A percentile compares a stretch with the other conserved stretches of the same genome.
Conservation (phyloP, 2,329 filamentous ascomycete species). For the Cercospora beticola region DNA sequence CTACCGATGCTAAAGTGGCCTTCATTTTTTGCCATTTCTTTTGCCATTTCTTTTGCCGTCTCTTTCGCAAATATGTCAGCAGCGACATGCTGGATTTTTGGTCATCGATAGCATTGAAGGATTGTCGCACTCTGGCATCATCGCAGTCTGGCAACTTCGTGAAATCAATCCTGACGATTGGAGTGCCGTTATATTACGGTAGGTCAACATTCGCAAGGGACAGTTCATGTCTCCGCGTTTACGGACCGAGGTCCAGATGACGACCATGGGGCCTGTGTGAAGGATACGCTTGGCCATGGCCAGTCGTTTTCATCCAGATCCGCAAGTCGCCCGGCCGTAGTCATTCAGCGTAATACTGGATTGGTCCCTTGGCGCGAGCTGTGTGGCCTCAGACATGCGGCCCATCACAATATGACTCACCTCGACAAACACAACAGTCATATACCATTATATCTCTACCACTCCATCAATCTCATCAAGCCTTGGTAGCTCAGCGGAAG, state of each 20-base stretch:
- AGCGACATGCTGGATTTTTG: background rate
- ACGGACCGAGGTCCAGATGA: too few relatives aligned
- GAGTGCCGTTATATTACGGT: background rate
- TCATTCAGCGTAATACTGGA: background rate
- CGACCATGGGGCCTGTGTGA: too few relatives aligned
- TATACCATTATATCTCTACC: background rate
- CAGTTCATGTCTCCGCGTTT: too few relatives aligned
- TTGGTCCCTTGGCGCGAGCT: background rate
- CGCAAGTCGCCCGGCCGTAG: background rate
- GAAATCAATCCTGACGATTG: background rate
- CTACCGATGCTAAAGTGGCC: slow-evolving; percentile 14
- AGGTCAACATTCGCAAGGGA: too few relatives aligned
- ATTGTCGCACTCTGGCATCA: too few relatives aligned
- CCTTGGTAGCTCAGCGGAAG: slow-evolving; percentile 7
- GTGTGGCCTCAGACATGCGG: background rate
- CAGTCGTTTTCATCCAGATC: background rate
- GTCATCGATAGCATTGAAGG: background rate
- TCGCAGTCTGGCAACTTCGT: background rate
- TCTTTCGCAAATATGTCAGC: too few relatives aligned
- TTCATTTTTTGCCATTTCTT: slow-evolving; percentile 6
- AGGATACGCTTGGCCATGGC: too few relatives aligned
- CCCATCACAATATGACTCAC: too few relatives aligned
- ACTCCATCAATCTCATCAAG: too few relatives aligned
- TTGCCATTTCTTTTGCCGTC: background rate
- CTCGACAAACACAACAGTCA: background rate